Conservation (phyloP, 495 filamentous ascomycete species). For the Parachaetomium inaequale region DNA sequence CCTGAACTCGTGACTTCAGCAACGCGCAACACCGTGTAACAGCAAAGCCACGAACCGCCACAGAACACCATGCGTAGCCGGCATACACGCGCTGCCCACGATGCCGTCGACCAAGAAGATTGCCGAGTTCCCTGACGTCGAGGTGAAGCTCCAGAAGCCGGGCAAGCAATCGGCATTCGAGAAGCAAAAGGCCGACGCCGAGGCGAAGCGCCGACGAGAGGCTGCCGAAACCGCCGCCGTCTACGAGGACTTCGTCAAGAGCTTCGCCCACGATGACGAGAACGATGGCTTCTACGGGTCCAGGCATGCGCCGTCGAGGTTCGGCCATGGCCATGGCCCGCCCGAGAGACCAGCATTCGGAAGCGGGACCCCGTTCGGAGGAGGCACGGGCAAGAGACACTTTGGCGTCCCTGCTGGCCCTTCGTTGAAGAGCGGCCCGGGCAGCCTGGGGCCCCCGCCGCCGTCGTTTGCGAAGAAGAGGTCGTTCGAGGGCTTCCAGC, state of each 20-base stretch:
- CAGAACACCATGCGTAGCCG: slow-evolving; percentile 22
- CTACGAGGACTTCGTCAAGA: slow-evolving; percentile 86
- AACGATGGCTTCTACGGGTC: slow-evolving; percentile 22
- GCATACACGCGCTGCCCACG: slow-evolving; percentile 9
- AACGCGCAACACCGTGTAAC: neutral
- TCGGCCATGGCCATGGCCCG: slow-evolving; percentile 38
- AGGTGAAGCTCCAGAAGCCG: slow-evolving; percentile 76
- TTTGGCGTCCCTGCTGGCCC: slow-evolving; percentile 37
- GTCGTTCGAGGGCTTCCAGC: slow-evolving; percentile 40
- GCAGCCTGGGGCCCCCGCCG: slow-evolving; percentile 66
- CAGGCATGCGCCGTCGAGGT: slow-evolving; percentile 28
- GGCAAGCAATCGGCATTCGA: slow-evolving; percentile 89
- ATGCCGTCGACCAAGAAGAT: slow-evolving; percentile 45
- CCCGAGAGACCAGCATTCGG: slow-evolving; percentile 35
- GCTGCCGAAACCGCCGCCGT: slow-evolving; percentile 87
- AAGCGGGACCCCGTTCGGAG: slow-evolving; percentile 34
- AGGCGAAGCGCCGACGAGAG: slow-evolving; percentile 85
- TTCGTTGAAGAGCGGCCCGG: slow-evolving; percentile 63
- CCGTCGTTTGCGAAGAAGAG: slow-evolving; percentile 48
- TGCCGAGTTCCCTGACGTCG: slow-evolving; percentile 74
- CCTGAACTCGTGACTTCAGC: neutral
- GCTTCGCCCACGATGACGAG: slow-evolving; percentile 71
- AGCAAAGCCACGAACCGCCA: neutral
- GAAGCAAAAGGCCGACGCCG: slow-evolving; percentile 85
- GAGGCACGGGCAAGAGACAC: slow-evolving; percentile 45